These are phyloP conservation scores for Penium margaritaceum DNA, from an alignment of 139 green algal species.

Conservation along the genomic window DNA sequence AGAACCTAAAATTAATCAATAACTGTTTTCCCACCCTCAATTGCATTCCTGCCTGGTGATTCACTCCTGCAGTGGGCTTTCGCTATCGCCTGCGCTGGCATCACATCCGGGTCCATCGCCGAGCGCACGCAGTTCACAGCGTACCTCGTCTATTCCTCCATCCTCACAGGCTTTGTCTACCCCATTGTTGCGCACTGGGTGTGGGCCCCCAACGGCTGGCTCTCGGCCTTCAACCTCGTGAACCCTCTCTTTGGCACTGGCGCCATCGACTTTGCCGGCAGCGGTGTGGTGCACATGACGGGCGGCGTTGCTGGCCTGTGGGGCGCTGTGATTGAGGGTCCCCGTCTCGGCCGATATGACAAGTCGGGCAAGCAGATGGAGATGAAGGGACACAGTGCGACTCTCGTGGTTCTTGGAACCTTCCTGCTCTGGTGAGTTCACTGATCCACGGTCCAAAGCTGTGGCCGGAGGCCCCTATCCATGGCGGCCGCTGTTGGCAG, in stretches of 20 bases:
- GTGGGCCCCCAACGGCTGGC: conserved; percentile 50
- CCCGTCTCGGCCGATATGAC: conserved; percentile 84
- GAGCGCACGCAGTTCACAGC: conserved; percentile 46
- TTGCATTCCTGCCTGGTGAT: neutral
- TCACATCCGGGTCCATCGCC: conserved; percentile 41
- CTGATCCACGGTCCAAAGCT: no score
- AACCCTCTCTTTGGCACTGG: conserved; percentile 35
- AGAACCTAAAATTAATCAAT: neutral
- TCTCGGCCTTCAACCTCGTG: conserved; percentile 40
- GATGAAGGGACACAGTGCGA: conserved; percentile 69
- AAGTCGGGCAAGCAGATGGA: conserved; percentile 41
- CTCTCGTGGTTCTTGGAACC: conserved; percentile 57
- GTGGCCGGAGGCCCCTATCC: no score
- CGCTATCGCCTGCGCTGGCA: conserved; percentile 36
- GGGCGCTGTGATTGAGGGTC: conserved; percentile 73
- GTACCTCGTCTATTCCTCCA: conserved; percentile 54
- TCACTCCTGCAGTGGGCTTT: conserved; percentile 49
- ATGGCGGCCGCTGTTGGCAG: no score
- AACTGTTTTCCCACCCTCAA: neutral
- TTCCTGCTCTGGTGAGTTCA: conserved; percentile 64
- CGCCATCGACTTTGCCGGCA: conserved; percentile 51
- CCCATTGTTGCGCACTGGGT: conserved; percentile 60
- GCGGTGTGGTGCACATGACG: conserved; percentile 61
- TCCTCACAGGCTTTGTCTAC: conserved; percentile 61
- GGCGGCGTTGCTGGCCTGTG: conserved; percentile 48